phyloP scores from a whole-genome alignment of 2,329 filamentous ascomycete genomes.

The Aspergillus vadensis region DNA sequence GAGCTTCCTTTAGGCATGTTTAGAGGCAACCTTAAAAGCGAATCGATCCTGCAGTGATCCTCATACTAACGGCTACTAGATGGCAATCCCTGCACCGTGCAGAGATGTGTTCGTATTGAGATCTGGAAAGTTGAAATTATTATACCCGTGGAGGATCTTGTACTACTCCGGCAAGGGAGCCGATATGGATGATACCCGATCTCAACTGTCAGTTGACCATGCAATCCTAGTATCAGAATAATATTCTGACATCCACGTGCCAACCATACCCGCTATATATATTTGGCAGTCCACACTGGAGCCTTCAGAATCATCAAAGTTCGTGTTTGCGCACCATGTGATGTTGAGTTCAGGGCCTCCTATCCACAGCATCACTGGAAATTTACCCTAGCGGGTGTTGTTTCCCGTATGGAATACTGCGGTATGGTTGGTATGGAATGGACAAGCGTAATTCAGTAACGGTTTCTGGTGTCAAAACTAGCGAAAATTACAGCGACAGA shows the following conservation, averaged over 20 bases:
- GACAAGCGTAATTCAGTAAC: not conserved
- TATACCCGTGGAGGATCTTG: not conserved
- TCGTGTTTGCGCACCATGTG: too few species aligned
- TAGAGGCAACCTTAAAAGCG: not conserved
- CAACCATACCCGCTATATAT: too few species aligned
- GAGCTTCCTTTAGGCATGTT: not conserved
- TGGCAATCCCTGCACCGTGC: not conserved
- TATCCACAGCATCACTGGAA: not conserved
- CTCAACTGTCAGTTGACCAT: too few species aligned
- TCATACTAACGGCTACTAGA: not conserved
- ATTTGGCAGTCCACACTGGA: too few species aligned
- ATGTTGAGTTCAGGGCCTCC: too few species aligned
- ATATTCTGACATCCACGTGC: too few species aligned
- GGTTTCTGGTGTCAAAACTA: slow-evolving; percentile 2
- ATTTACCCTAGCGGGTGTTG: not conserved
- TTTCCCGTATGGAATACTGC: not conserved
- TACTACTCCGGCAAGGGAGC: too few species aligned
- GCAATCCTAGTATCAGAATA: too few species aligned
- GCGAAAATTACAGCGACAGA: slow-evolving; percentile 2
- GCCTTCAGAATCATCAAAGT: too few species aligned
- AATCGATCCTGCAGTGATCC: not conserved
- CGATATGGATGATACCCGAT: too few species aligned
- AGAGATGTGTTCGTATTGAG: not conserved
- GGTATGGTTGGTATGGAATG: not conserved
- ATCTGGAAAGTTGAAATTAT: not conserved